Evolutionary conservation across 441 rosid genomes (phyloP).

Genomic region (Mallotus repandus): DNA sequence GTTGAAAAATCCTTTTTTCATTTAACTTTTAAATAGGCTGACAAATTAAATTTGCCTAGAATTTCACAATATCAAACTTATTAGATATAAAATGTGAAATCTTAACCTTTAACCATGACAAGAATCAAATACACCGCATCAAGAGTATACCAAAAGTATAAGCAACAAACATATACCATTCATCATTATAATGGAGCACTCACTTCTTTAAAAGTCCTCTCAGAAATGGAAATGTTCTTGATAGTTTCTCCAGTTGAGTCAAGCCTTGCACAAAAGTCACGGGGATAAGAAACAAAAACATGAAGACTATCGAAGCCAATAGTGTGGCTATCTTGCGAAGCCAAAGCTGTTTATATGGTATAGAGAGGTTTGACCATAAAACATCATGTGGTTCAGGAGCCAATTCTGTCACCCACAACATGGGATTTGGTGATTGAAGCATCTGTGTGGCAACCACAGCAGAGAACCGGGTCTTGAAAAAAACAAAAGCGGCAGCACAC

Average conservation of each 20-base stretch:
- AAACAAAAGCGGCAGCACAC: conserved; percentile 85
- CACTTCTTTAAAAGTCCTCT: conserved; percentile 57
- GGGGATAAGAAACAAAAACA: conserved; percentile 82
- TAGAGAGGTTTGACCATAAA: conserved; percentile 81
- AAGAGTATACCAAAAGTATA: not conserved
- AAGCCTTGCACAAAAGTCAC: conserved; percentile 81
- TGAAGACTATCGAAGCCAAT: conserved; percentile 62
- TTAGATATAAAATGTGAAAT: not conserved
- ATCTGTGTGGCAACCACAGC: conserved; percentile 75
- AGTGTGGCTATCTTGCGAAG: conserved; percentile 66
- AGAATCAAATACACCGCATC: conserved; percentile 2
- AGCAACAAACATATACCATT: conserved; percentile 13
- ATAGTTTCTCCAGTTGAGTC: conserved; percentile 64
- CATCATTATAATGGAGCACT: conserved; percentile 30
- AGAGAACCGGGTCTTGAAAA: conserved; percentile 82
- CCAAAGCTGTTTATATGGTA: conserved; percentile 89
- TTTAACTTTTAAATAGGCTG: not conserved
- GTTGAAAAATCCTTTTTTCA: not conserved
- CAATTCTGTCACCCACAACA: conserved; percentile 85
- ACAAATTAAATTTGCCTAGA: not conserved
- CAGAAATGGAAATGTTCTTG: conserved; percentile 62
- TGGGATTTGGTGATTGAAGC: conserved; percentile 89
- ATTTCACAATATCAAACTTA: not conserved
- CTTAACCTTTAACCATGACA: conserved; percentile 14
- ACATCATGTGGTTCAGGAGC: conserved; percentile 97